phyloP scores from a whole-genome alignment of 1,284 basidiomycete species.

The Microbotryomycetes sp. region DNA sequence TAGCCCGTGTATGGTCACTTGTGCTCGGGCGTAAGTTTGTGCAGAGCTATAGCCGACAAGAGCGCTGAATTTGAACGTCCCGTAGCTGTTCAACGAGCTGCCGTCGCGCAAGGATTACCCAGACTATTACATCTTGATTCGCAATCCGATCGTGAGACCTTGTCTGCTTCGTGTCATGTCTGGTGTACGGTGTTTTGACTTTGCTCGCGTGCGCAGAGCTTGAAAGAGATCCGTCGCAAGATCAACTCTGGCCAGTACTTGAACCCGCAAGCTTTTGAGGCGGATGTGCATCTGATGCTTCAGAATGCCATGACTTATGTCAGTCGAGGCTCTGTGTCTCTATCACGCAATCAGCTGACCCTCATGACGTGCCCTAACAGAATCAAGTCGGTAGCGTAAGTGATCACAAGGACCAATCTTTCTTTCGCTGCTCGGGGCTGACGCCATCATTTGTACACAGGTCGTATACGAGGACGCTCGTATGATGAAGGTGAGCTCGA shows the following conservation, averaged over 20 bases:
- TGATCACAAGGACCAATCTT: too few relatives aligned
- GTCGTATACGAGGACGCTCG: constrained; percentile 88
- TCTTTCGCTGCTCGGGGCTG: neutral
- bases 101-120: constrained; percentile 64
- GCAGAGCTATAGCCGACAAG: too few relatives aligned
- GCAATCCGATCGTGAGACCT: constrained; percentile 55
- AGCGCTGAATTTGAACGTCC: too few relatives aligned
- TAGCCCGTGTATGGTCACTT: constrained; percentile 29
- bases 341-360: too few relatives aligned
- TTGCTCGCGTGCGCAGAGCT: constrained; percentile 47
- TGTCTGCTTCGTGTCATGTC: too few relatives aligned
- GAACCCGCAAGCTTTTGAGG: constrained; percentile 61
- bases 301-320: constrained; percentile 78
- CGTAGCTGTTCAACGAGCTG: constrained; percentile 38
- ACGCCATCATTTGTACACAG: constrained; percentile 38
- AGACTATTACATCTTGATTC: constrained; percentile 73
- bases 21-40: constrained; percentile 11
- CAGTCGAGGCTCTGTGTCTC: neutral
- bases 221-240: constrained; percentile 79
- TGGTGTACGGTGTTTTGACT: too few relatives aligned
- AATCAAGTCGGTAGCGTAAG: constrained; percentile 28
- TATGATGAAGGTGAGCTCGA: constrained; percentile 61
- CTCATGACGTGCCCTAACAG: neutral
- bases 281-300: constrained; percentile 84
- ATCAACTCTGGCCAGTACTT: constrained; percentile 62